Conservation (phyloP, 1,139 yeast genomes). For the Yamadazyma kanchanaburiensis region DNA sequence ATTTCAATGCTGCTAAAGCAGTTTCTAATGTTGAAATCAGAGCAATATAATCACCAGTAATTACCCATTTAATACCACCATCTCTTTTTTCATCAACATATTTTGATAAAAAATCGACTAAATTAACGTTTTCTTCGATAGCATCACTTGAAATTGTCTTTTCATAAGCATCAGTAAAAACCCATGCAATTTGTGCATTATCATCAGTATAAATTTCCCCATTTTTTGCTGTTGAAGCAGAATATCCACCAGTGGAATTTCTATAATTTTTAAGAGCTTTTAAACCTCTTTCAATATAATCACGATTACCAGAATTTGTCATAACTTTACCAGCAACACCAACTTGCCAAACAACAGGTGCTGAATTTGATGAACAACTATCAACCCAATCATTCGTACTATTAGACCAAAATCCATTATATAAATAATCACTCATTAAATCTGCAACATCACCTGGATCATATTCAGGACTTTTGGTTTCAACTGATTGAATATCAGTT, state of each 20-base stretch:
- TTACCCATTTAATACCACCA: conserved; percentile 33
- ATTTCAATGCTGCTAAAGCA: conserved; percentile 31
- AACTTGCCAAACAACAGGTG: conserved; percentile 23
- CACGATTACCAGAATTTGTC: conserved; percentile 12
- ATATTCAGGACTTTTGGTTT: conserved; percentile 14
- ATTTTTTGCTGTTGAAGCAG: conserved; percentile 29
- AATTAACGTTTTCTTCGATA: conserved; percentile 8
- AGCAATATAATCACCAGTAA: conserved; percentile 25
- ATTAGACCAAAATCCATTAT: conserved; percentile 20
- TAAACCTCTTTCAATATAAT: conserved; percentile 11
- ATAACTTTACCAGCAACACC: conserved; percentile 26
- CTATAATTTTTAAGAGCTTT: conserved; percentile 17
- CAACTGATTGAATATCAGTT: conserved; percentile 13
- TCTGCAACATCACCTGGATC: conserved; percentile 11
- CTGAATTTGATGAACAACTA: conserved; percentile 10
- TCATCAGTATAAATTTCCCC: conserved; percentile 34
- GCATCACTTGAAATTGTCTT: conserved; percentile 9
- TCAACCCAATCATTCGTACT: conserved; percentile 19
- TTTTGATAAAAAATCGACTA: conserved; percentile 6
- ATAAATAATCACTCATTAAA: conserved; percentile 14
- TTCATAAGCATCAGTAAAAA: conserved; percentile 22
- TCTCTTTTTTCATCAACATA: conserved; percentile 16
- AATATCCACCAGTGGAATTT: conserved; percentile 23
- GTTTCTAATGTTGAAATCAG: conserved; percentile 34
- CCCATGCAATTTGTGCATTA: conserved; percentile 34